Conservation (phyloP, 371 early-diverging fungal species). For the Rhizopus arrhizus region DNA sequence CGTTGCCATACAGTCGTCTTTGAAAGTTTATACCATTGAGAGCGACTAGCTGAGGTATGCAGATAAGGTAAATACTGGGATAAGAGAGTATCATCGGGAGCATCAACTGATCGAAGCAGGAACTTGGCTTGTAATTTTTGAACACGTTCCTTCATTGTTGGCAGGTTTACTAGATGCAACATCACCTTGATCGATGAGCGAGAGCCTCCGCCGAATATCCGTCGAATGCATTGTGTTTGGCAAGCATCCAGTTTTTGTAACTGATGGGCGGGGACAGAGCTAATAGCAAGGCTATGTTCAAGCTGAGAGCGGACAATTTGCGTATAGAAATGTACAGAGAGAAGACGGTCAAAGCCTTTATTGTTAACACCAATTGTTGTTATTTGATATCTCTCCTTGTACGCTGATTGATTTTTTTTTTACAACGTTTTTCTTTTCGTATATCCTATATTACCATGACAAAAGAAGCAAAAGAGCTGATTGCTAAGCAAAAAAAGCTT, state of each 20-base stretch:
- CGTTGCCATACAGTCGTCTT: not conserved
- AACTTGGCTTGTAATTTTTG: constrained; percentile 8
- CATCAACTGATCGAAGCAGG: not conserved
- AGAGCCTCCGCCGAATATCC: not conserved
- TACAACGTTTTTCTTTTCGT: constrained; percentile 6
- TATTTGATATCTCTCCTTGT: too few relatives aligned
- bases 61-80: not conserved
- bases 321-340: constrained; percentile 1
- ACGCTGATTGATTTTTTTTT: not conserved
- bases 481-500: constrained; percentile 10
- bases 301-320: constrained; percentile 16
- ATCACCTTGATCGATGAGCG: constrained; percentile 9
- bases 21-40: not conserved
- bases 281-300: constrained; percentile 19
- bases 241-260: not conserved
- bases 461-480: constrained; percentile 16
- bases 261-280: not conserved
- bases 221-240: constrained; percentile 9
- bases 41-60: not conserved
- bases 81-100: constrained; percentile 11
- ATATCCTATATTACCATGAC: constrained; percentile 12
- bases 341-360: constrained; percentile 35
- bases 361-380: not conserved
- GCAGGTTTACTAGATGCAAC: constrained; percentile 13
- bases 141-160: constrained; percentile 3